Conservation (phyloP, 805 yeast species). For the Wickerhamiella galacta region DNA sequence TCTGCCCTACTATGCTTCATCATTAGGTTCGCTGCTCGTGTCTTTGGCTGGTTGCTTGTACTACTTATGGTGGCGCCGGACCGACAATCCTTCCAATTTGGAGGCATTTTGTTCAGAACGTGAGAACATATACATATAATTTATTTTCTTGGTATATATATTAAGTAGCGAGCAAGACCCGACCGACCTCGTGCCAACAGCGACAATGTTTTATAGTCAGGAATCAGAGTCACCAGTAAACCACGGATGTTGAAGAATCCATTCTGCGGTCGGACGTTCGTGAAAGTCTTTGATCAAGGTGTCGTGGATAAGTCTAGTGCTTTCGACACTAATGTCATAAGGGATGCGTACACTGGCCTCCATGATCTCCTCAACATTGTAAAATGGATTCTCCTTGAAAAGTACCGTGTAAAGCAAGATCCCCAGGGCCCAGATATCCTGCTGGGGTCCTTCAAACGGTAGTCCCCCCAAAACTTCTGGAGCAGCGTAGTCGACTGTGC, state of each 20-base stretch:
- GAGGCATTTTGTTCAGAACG: constrained; percentile 9
- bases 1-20: constrained; percentile 43
- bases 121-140: background rate
- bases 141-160: background rate
- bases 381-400: constrained; percentile 89
- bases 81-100: constrained; percentile 21
- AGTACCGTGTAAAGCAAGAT: constrained; percentile 75
- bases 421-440: constrained; percentile 96
- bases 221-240: background rate
- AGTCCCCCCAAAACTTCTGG: constrained; percentile 87
- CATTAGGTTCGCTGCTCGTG: constrained; percentile 34
- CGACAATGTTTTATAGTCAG: background rate
- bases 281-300: constrained; percentile 55
- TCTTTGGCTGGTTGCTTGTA: constrained; percentile 28
- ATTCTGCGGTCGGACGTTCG: constrained; percentile 57
- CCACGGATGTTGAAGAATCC: constrained; percentile 38
- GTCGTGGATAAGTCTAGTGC: constrained; percentile 41
- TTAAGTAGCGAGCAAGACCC: background rate
- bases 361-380: constrained; percentile 87
- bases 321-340: constrained; percentile 38
- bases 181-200: background rate
- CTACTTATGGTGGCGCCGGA: constrained; percentile 23
- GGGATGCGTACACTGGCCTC: constrained; percentile 68
- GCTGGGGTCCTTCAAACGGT: constrained; percentile 82
- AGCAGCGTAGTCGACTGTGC: constrained; percentile 93